Base-by-base conservation (phyloP, 1,139 yeast genomes). In the Lizanozyma gosingica region DNA sequence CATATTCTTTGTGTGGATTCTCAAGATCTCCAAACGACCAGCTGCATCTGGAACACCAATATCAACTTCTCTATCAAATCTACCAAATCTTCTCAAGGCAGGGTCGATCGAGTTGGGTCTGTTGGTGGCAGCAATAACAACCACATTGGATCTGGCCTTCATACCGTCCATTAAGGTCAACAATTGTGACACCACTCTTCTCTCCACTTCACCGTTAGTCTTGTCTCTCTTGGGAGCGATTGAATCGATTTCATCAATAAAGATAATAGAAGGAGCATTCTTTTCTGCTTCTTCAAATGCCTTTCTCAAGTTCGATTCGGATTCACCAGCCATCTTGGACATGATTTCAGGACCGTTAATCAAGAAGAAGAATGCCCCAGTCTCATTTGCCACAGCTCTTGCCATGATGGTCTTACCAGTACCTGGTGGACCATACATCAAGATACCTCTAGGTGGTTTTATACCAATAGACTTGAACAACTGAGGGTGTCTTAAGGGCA, bases 261-360 rank as follows among this genome's bases (percentile, higher is more conserved):
- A 94, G 51, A 92, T 92, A 57, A 92, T 92, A 8, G 98, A 80
- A 22, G 98, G 98, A 15, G 97, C 92, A 63, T 94, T 88, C 73
- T 92, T 92, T 69, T 92, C 98, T 40, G 99, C 98, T 68, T 92
- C 98, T 66, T 92, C 99, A 56, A 92, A 92, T 3, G 98, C 98
- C 69, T 90, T 90, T 71, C 99, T 82, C 63, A 92, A 74, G 58
- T 92, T 92, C 36, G 95, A 85, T 70, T 92, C 99, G 17, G 97
- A 87, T 67, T 92, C 99, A 71, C 99, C 99, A 38, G 99, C 98
- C 99, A 92, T 92, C 70, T 92, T 92, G 43, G 97, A 88, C 98
- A 92, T 92, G 59, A 92, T 94, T 68, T 92, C 98, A n/a, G 99
- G 99, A 64, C 98, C 99, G 61, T 92, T 92, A 62, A 92, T 92